These are phyloP conservation scores for Paramecium pentaurelia DNA, from an alignment of 73 alveolate genomes.

Conservation along the genomic window DNA sequence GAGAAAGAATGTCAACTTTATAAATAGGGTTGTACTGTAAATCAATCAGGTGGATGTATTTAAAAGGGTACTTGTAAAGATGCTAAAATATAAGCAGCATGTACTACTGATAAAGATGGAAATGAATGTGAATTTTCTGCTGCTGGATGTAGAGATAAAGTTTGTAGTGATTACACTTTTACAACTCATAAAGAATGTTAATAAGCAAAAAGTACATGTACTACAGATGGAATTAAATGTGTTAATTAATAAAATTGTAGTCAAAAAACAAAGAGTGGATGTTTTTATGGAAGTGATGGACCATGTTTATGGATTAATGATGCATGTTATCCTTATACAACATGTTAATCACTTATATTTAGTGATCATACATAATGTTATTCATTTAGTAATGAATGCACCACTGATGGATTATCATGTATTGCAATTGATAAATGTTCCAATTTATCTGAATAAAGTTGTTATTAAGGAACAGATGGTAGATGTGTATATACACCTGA, in stretches of 20 bases:
- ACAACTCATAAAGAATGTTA: conserved; percentile 17
- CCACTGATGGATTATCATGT: background rate
- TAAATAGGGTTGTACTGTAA: conserved; percentile 14
- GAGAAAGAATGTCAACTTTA: conserved; percentile 3
- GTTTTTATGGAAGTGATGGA: conserved; percentile 30
- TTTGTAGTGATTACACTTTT: background rate
- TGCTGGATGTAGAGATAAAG: conserved; percentile 37
- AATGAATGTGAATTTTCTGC: background rate
- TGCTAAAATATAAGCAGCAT: conserved; percentile 37
- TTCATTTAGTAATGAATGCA: background rate
- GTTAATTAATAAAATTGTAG: background rate
- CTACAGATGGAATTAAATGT: conserved; percentile 31
- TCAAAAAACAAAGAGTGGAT: background rate
- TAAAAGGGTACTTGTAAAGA: conserved; percentile 1
- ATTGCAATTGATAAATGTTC: background rate
- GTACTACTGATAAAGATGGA: conserved; percentile 32
- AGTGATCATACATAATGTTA: background rate
- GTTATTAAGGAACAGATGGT: conserved; percentile 21
- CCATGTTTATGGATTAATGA: conserved; percentile 43
- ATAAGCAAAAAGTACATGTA: background rate
- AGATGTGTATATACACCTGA: background rate
- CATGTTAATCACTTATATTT: background rate
- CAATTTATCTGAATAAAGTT: background rate
- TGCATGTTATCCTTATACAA: background rate
- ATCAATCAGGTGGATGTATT: conserved; percentile 25